phyloP scores from a whole-genome alignment of 1,284 basidiomycete genomes.

The Lignosus rhinocerotis region DNA sequence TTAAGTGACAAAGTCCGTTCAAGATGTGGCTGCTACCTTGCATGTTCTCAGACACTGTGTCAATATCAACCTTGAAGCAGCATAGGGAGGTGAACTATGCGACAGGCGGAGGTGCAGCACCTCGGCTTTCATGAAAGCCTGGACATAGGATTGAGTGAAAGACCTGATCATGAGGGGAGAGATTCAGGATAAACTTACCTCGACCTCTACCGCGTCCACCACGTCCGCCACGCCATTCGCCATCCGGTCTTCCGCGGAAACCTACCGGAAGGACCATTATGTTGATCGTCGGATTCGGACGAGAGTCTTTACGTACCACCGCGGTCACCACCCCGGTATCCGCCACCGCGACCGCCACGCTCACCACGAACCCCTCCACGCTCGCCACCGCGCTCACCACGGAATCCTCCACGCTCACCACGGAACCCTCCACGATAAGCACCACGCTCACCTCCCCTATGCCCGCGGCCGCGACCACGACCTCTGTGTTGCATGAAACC shows the following conservation, averaged over 20 bases:
- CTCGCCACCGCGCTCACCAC: constrained; percentile 3
- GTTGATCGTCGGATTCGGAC: neutral
- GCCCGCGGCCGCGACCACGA: constrained; percentile 31
- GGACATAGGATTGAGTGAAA: neutral
- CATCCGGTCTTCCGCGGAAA: constrained; percentile 38
- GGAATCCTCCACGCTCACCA: constrained; percentile 28
- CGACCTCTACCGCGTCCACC: constrained; percentile 47
- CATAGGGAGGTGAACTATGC: constrained; percentile 4
- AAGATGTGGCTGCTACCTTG: constrained; percentile 5
- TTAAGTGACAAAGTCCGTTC: constrained; percentile 6
- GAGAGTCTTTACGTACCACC: constrained; percentile 24
- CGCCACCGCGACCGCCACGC: constrained; percentile 2
- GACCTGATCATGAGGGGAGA: neutral
- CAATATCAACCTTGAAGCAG: neutral
- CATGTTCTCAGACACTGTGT: constrained; percentile 2
- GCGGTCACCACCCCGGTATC: constrained; percentile 29
- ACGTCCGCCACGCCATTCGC: constrained; percentile 43
- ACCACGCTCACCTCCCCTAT: constrained; percentile 42
- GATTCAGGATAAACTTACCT: constrained; percentile 22
- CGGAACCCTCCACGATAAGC: constrained; percentile 32
- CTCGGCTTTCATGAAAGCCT: constrained; percentile 23
- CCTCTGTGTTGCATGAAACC: constrained; percentile 58
- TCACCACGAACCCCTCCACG: constrained; percentile 7
- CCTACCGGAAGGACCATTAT: constrained; percentile 25
- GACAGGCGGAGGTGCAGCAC: constrained; percentile 20